Evolutionary conservation across 176 grass and related monocot genomes (phyloP).

Genomic region (Leersia perrieri): DNA sequence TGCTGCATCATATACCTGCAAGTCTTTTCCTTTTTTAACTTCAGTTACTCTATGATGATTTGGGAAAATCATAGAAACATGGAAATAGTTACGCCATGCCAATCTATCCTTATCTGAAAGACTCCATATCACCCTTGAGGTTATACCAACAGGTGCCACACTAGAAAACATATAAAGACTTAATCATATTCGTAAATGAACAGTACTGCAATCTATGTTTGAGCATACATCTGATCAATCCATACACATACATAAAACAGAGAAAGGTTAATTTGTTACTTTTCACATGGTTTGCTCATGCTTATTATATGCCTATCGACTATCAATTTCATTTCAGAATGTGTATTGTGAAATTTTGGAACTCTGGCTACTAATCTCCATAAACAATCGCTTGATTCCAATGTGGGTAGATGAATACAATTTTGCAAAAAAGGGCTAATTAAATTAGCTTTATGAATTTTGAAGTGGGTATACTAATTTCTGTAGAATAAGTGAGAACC

Average conservation of each 20-base stretch:
- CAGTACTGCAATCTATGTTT: background rate
- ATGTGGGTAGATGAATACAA: no score
- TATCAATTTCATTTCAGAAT: background rate
- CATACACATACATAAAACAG: background rate
- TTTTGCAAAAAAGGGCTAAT: background rate
- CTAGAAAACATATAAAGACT: background rate
- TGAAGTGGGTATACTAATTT: background rate
- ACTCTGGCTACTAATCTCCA: background rate
- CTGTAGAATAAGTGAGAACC: background rate
- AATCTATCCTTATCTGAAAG: background rate
- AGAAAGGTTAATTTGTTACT: background rate
- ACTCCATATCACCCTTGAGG: background rate
- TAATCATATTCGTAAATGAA: background rate
- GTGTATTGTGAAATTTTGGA: background rate
- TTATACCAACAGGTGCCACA: background rate
- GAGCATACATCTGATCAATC: background rate
- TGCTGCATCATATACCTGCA: slow-evolving; percentile 36
- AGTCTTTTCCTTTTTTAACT: background rate
- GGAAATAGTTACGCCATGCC: background rate
- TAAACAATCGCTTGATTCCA: no score
- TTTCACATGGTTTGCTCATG: background rate
- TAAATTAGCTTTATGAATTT: slow-evolving; percentile 5
- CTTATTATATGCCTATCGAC: background rate
- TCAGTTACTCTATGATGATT: background rate
- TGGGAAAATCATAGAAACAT: background rate